These are phyloP conservation scores for Apiotrichum gracile DNA, from an alignment of 1,284 basidiomycete species.

Conservation along the genomic window DNA sequence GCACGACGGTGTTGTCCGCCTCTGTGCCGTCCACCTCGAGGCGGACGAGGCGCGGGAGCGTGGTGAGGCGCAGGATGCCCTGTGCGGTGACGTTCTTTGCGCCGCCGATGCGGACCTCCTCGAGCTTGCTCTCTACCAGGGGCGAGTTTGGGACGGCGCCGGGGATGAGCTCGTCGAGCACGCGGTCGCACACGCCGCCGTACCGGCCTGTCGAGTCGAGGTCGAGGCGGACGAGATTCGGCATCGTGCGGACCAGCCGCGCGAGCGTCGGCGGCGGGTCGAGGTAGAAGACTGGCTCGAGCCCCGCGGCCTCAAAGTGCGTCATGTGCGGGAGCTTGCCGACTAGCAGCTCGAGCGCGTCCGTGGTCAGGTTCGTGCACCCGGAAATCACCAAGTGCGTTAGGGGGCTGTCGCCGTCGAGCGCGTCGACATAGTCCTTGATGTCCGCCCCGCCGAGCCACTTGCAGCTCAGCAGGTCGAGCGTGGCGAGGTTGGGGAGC, in stretches of 20 bases:
- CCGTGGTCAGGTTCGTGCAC: constrained; percentile 69
- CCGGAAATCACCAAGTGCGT: constrained; percentile 71
- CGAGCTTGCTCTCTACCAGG: constrained; percentile 47
- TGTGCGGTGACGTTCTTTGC: constrained; percentile 60
- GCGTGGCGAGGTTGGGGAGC: constrained; percentile 66
- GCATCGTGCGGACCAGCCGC: constrained; percentile 46
- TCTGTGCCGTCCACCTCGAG: constrained; percentile 75
- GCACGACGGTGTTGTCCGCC: constrained; percentile 59
- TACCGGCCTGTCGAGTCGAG: constrained; percentile 63
- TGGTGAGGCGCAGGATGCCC: constrained; percentile 57
- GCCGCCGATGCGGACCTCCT: constrained; percentile 67
- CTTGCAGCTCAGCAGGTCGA: constrained; percentile 67
- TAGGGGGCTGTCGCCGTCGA: constrained; percentile 49
- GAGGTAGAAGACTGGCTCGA: constrained; percentile 42
- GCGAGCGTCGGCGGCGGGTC: constrained; percentile 16
- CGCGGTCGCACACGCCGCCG: constrained; percentile 63
- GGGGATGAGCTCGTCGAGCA: constrained; percentile 49
- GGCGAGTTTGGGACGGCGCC: constrained; percentile 7
- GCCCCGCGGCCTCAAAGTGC: constrained; percentile 72
- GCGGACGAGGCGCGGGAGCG: constrained; percentile 58
- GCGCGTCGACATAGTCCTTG: constrained; percentile 49
- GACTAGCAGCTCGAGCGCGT: constrained; percentile 65
- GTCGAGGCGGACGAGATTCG: constrained; percentile 68
- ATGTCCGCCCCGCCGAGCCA: constrained; percentile 11
- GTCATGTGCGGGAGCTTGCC: constrained; percentile 68